Evolutionary conservation across 805 yeast genomes (phyloP), one percentile per base, ranked within the genome.

Genomic region (Kuraishia hungarica): DNA sequence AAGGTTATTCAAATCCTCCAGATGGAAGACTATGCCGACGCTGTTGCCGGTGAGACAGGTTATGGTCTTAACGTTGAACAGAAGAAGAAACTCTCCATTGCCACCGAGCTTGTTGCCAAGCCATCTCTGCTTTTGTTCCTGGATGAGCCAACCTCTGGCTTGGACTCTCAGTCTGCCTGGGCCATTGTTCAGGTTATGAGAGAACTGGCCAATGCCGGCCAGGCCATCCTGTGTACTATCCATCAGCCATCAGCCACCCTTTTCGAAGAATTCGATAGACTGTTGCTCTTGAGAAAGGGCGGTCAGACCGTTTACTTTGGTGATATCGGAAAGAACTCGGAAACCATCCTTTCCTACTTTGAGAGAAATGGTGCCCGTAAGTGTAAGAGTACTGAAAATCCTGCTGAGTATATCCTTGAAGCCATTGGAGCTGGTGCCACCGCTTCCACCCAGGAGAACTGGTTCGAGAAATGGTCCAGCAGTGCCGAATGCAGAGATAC

Each of bases 241-340:
- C 83, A 79, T 63, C 83, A 79, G 63, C 83, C 82, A 56, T 77
- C 82, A 15, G 80, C 82, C 17, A 71, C 78, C 11, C 66, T 78
- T 54, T 70, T 78, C 62, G 75, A 76, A 57, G 73, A 72, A 56
- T 78, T 78, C 57, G 81, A 78, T 60, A 71, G 78, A 55, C 61
- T 78, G 50, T 65, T 79, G 55, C 65, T 79, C 50, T 69, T 79
- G 67, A 76, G 71, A 58, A 76, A 72, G 59, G 82, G 82, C 60
- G 83, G 84, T 49, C 68, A 69, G 58, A 76, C 81, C 47, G 80
- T 76, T 21, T 65, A 71, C 63, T 73, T 70, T 58, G 79, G 71
- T 55, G 70, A 67, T 49, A 64, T 74, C 64, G 72, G 76, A 39
- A 62, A 67, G 20, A 68, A 68, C 60, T 73, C 73, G n/a, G 56